Evolutionary conservation across 192 early-diverging fungal species (phyloP), one percentile per base, ranked within the genome.

Genomic region (Mycoemilia scoparia): DNA sequence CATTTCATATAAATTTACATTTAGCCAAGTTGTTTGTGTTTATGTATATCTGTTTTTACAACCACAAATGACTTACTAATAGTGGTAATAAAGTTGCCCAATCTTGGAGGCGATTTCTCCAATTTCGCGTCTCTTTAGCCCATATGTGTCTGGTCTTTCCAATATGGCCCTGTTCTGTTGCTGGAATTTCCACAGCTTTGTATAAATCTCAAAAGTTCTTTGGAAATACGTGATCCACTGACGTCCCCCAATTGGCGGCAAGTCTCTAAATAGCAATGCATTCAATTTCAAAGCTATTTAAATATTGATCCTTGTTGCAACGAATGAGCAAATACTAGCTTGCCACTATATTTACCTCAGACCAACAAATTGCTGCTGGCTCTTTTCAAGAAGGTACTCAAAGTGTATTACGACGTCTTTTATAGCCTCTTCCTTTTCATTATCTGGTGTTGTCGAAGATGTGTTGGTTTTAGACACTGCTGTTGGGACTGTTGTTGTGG

Each of bases 71-170:
- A n/a, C n/a, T n/a, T n/a, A n/a, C n/a, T 77, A 82, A 47, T 78
- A 77, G 31, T 77, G 74, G 40, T 81, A 83, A 45, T 71, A 89
- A 32, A 77, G 66, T 63, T 91, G 93, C 1, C 89, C 93, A 44
- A 98, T 92, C 49, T 98, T 98, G 20, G 83, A 87, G 3, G 91
- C 91, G 36, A 95, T 87, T 46, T 98, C 93, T 16, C 93, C 93
- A 35, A 98, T 89, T 46, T 96, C 89, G 75, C 83, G 88, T 8
- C 93, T 73, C 50, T 98, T 96, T 36, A 98, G 51, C 13, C 87
- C 91, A 54, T 95, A 89, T 39, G 79, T 75, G 36, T 78, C 78
- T 23, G 77, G 71, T 55, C 81, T 78, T 49, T 96, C 93, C 22
- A 98, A 53, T 1, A 87, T 60, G 9, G 77, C 43, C 29, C 89